Base-by-base conservation (phyloP, 1,139 yeast species). In the Wickerhamomyces sp. region DNA sequence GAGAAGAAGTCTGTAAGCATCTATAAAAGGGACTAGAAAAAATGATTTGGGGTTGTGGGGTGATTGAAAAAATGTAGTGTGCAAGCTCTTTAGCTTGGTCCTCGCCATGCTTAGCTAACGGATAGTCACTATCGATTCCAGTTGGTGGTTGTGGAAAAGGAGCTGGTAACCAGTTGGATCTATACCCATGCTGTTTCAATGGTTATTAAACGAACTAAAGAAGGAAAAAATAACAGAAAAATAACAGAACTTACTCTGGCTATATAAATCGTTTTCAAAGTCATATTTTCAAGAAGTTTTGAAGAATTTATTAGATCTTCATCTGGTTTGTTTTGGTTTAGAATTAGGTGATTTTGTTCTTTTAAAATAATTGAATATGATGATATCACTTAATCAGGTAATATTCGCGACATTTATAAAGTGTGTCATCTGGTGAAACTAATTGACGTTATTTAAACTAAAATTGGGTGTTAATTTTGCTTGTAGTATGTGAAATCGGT, bases 1-100 rank as follows among this genome's bases (percentile, higher is more conserved):
- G 86, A 33, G 76, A 72, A 3, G 84, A 75, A 0, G 97, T 89
- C 59, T 92, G 90, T 14, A 90, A 68, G 60, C 97, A 92, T 45
- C 97, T 67, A 59, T 87, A 89, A 59, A 88, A 90, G 0, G 97
- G 97, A 3, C 96, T 87, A 2, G 82, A 67, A 51, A 84, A 67
- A 19, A 87, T 72, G 37, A 80, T 65, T 45, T 81, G 78, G 1
- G 90, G 86, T 39, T 67, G 70, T 19, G 78, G 74, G 5, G 66
- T 63, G 16, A 77, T 55, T 1, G 65, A 61, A 22, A 61, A 48
- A 14, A 69, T 56, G 52, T 72, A 78, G 18, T 64, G 71, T 0
- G 85, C 90, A 40, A 87, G 65, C 54, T 87, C 88, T 40, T 72
- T 69, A 2, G 96, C 92, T 60, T 87, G 96, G 8, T 78, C 83